phyloP scores from a whole-genome alignment of 2,329 filamentous ascomycete species.

The Juglanconis juglandina region DNA sequence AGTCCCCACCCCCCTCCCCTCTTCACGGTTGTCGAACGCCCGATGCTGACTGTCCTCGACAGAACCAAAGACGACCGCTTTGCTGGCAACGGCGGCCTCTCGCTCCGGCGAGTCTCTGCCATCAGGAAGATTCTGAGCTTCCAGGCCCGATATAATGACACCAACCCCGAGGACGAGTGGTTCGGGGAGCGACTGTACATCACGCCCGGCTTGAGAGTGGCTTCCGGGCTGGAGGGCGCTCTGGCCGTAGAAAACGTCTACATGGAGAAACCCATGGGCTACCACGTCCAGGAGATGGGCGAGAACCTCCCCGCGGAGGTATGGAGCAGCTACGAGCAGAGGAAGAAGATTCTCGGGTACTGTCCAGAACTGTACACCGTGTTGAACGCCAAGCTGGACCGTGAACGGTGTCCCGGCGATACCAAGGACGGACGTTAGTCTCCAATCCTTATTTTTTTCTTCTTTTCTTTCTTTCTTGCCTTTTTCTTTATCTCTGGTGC shows the following conservation, averaged over 20 bases:
- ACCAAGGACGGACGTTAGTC: constrained; percentile 13
- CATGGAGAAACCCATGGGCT: constrained; percentile 47
- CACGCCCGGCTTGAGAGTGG: constrained; percentile 44
- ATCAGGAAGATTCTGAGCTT: constrained; percentile 50
- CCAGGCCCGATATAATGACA: constrained; percentile 40
- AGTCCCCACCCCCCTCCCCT: too few relatives aligned
- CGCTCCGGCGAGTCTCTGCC: constrained; percentile 48
- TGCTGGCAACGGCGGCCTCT: constrained; percentile 52
- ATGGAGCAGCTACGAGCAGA: constrained; percentile 45
- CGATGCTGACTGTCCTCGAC: not conserved
- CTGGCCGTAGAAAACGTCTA: constrained; percentile 27
- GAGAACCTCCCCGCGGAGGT: constrained; percentile 40
- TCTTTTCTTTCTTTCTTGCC: not conserved
- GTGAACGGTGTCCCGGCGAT: constrained; percentile 17
- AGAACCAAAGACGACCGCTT: constrained; percentile 29
- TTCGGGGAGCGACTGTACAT: constrained; percentile 50
- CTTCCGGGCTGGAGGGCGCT: constrained; percentile 27
- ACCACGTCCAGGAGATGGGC: constrained; percentile 52
- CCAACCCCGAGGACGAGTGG: constrained; percentile 56
- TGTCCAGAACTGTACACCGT: constrained; percentile 59
- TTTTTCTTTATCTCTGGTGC: not conserved
- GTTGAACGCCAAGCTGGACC: constrained; percentile 37
- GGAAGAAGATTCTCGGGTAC: constrained; percentile 53
- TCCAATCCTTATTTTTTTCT: not conserved
- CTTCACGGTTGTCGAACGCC: not conserved